Percentiles rank a stretch among this genome's conserved stretches.
phyloP scores from a whole-genome alignment of 2,329 filamentous ascomycete species.

The Diaporthe velutina region DNA sequence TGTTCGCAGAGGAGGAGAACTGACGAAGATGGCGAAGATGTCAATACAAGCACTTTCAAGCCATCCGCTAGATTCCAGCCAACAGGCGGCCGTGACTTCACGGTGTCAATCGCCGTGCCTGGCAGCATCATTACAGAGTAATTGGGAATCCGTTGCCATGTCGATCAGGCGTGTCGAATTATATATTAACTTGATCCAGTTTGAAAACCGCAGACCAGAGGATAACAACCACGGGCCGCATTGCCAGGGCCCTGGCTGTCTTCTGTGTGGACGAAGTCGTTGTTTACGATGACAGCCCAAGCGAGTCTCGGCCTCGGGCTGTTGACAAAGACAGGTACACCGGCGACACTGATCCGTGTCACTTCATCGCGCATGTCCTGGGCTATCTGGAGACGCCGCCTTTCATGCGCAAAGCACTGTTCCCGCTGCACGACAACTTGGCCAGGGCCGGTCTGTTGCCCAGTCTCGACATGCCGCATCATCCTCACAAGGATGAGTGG shows the following conservation, averaged over 20 bases:
- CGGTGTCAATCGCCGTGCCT: constrained; percentile 82
- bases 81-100: constrained; percentile 75
- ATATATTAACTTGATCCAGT: constrained; percentile 56
- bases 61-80: constrained; percentile 79
- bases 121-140: constrained; percentile 84
- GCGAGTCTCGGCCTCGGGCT: constrained; percentile 57
- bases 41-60: constrained; percentile 69
- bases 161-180: constrained; percentile 4
- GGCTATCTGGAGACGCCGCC: constrained; percentile 88
- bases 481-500: constrained; percentile 82
- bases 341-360: constrained; percentile 79
- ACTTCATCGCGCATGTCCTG: constrained; percentile 84
- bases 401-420: constrained; percentile 81
- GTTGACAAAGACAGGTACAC: constrained; percentile 70
- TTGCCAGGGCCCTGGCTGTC: constrained; percentile 84
- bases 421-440: constrained; percentile 84
- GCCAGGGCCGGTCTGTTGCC: constrained; percentile 79
- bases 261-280: constrained; percentile 89
- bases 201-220: constrained; percentile 81
- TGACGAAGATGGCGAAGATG: constrained; percentile 50
- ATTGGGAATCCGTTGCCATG: constrained; percentile 42
- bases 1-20: constrained; percentile 65
- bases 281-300: constrained; percentile 79
- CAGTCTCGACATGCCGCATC: constrained; percentile 87
- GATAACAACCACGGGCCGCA: constrained; percentile 78